Percentiles rank a stretch among this genome's conserved stretches.
phyloP scores from a whole-genome alignment of 257 asterid species.

The Nemophila menziesii region DNA sequence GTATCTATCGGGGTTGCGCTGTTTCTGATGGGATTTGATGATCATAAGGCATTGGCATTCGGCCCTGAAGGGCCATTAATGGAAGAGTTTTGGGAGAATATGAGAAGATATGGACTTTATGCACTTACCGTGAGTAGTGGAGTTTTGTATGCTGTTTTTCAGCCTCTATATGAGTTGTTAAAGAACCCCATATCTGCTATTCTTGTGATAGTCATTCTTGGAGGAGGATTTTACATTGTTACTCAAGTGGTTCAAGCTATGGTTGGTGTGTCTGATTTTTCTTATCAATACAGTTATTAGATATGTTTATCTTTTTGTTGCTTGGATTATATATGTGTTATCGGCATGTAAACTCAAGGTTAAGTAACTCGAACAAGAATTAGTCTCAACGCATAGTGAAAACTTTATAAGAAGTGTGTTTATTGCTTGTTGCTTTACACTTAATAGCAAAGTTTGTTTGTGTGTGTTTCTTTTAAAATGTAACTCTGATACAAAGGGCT shows the following conservation, averaged over 20 bases:
- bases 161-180: conserved; percentile 62
- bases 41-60: conserved; percentile 62
- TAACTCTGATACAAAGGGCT: too few relatives aligned
- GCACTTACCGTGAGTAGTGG: conserved; percentile 91
- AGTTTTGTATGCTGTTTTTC: conserved; percentile 39
- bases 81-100: conserved; percentile 97
- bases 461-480: too few relatives aligned
- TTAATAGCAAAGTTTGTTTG: too few relatives aligned
- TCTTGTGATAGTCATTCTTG: conserved; percentile 40
- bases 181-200: conserved; percentile 81
- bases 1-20: conserved; percentile 40
- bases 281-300: conserved; percentile 53
- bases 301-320: background rate
- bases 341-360: too few relatives aligned
- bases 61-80: conserved; percentile 88
- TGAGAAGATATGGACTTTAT: conserved; percentile 83
- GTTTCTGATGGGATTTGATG: conserved; percentile 58
- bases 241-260: conserved; percentile 83
- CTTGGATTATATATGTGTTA: too few relatives aligned
- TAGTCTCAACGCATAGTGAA: too few relatives aligned
- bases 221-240: conserved; percentile 50
- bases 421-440: too few relatives aligned
- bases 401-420: too few relatives aligned
- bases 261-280: conserved; percentile 85
- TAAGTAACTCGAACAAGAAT: too few relatives aligned